A percentile compares a stretch with the other conserved stretches of the same genome.
Conservation (phyloP, 306 rosid species). For the Acacia confusa region DNA sequence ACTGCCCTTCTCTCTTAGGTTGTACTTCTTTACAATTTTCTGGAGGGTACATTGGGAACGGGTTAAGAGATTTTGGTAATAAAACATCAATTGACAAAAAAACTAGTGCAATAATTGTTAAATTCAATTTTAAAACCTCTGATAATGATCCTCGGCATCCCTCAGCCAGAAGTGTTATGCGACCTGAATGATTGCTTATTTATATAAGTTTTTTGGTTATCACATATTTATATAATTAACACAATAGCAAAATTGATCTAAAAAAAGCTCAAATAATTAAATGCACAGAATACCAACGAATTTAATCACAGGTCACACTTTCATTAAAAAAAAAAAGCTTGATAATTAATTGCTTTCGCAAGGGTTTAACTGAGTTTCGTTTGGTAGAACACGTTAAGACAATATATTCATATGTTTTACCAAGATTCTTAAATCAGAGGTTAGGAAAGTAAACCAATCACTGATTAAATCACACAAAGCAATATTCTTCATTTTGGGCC, state of each 20-base stretch:
- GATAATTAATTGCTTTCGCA: background rate
- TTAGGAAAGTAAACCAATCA: background rate
- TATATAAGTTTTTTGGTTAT: background rate
- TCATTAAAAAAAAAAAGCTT: background rate
- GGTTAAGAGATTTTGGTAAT: slow-evolving; percentile 22
- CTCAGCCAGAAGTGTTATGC: slow-evolving; percentile 78
- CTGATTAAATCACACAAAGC: background rate
- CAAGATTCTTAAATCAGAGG: background rate
- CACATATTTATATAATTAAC: background rate
- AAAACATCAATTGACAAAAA: slow-evolving; percentile 22
- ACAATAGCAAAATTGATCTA: slow-evolving; percentile 10
- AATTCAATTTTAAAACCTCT: slow-evolving; percentile 61
- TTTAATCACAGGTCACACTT: background rate
- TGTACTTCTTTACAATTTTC: slow-evolving; percentile 70
- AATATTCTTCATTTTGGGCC: background rate
- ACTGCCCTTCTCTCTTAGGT: slow-evolving; percentile 74
- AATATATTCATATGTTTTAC: background rate
- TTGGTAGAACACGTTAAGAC: background rate
- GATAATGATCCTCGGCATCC: slow-evolving; percentile 97
- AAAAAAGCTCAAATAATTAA: slow-evolving; percentile 20
- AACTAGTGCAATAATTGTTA: slow-evolving; percentile 22
- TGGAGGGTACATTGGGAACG: slow-evolving; percentile 32
- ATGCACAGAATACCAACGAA: slow-evolving; percentile 9
- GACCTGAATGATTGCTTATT: slow-evolving; percentile 53
- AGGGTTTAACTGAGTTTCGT: background rate